Percentiles rank a stretch among this genome's conserved stretches.
These are phyloP conservation scores for Rhododendron henanense DNA, from an alignment of 148 eudicot species.

Conservation along the genomic window DNA sequence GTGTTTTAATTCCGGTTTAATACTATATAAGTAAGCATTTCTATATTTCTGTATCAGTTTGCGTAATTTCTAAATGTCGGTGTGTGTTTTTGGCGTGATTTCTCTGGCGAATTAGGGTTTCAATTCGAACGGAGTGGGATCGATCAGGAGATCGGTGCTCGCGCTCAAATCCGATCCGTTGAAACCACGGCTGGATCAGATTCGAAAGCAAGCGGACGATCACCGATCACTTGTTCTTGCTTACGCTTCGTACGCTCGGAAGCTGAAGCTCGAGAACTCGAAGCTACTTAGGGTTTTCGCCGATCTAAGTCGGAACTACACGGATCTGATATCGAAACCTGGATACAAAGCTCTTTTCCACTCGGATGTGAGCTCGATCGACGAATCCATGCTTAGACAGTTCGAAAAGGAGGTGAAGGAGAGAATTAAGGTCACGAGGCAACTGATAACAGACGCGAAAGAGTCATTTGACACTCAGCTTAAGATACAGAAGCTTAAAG, in stretches of 20 bases:
- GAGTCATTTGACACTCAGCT: slow-evolving; percentile 92
- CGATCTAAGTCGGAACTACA: slow-evolving; percentile 48
- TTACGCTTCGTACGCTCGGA: slow-evolving; percentile 62
- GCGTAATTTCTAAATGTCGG: background rate
- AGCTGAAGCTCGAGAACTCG: slow-evolving; percentile 64
- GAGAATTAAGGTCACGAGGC: slow-evolving; percentile 74
- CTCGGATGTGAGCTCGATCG: slow-evolving; percentile 50
- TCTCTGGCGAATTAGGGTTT: background rate
- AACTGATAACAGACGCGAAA: slow-evolving; percentile 78
- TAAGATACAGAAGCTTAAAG: slow-evolving; percentile 93
- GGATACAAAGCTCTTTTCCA: slow-evolving; percentile 36
- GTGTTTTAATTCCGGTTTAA: background rate
- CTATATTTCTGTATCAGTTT: background rate
- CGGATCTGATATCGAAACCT: slow-evolving; percentile 46
- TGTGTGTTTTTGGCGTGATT: background rate
- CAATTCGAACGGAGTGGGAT: slow-evolving; percentile 14
- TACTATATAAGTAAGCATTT: background rate
- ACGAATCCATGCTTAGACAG: slow-evolving; percentile 54
- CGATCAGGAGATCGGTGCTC: slow-evolving; percentile 34
- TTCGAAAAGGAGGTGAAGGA: slow-evolving; percentile 95
- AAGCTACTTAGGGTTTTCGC: slow-evolving; percentile 52
- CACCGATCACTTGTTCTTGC: slow-evolving; percentile 43
- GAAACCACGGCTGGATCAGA: slow-evolving; percentile 56
- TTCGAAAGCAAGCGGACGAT: slow-evolving; percentile 63
- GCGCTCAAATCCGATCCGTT: slow-evolving; percentile 58